Evolutionary conservation across 2,329 filamentous ascomycete species (phyloP).

Genomic region (Nannizziopsis barbatae): DNA sequence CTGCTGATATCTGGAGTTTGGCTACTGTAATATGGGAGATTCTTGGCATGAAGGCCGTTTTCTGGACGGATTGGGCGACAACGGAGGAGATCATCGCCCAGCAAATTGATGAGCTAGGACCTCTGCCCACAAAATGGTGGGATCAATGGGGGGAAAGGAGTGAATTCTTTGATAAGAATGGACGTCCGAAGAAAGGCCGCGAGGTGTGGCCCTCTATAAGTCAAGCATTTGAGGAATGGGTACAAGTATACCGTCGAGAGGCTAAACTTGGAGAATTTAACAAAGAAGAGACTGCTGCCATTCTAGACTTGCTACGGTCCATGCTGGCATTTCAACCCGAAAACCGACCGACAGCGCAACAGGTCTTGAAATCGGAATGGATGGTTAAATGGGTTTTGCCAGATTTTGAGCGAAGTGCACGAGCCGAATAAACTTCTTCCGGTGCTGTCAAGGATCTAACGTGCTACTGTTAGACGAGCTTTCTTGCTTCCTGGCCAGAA

Average conservation of each 20-base stretch:
- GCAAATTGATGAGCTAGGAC: conserved; percentile 16
- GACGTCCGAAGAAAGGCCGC: conserved; percentile 12
- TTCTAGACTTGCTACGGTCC: conserved; percentile 11
- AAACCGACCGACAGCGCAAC: conserved; percentile 10
- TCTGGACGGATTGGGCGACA: conserved; percentile 9
- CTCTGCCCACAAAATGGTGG: conserved; percentile 18
- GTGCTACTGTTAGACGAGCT: too few relatives aligned
- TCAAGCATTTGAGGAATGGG: conserved; percentile 15
- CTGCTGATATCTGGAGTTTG: conserved; percentile 23
- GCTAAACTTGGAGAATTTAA: conserved; percentile 10
- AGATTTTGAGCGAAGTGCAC: conserved; percentile 9
- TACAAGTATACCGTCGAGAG: conserved; percentile 16
- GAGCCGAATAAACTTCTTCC: too few relatives aligned
- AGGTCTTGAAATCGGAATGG: conserved; percentile 14
- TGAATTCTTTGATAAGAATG: conserved; percentile 15
- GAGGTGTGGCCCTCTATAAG: conserved; percentile 16
- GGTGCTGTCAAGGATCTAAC: too few relatives aligned
- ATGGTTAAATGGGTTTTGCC: conserved; percentile 15
- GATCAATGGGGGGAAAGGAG: conserved; percentile 14
- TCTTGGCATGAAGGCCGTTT: conserved; percentile 20
- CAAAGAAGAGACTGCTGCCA: conserved; percentile 11
- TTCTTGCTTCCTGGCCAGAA: too few relatives aligned
- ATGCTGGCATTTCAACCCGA: conserved; percentile 13
- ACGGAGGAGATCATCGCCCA: conserved; percentile 11
- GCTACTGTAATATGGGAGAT: conserved; percentile 23